A percentile compares a stretch with the other conserved stretches of the same genome.
These are phyloP conservation scores for Ophiocytium majus DNA, from an alignment of 352 stramenopile species.

Conservation along the genomic window DNA sequence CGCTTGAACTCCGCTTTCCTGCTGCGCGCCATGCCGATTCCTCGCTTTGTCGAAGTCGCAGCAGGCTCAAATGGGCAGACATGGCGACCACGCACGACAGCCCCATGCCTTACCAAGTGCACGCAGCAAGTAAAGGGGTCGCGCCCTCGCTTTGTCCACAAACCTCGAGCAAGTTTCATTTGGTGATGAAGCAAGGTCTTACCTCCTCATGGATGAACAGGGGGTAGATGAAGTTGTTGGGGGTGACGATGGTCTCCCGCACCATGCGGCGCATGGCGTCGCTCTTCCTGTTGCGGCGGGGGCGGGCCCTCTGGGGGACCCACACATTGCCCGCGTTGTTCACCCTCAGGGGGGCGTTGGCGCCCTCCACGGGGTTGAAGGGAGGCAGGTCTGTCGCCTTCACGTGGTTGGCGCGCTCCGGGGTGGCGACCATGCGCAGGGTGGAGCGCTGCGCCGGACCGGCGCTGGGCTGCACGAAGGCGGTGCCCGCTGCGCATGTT, in stretches of 20 bases:
- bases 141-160: too few species aligned
- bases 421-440: background rate
- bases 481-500: background rate
- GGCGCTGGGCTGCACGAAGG: constrained; percentile 7
- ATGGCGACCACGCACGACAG: too few species aligned
- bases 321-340: constrained; percentile 53
- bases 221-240: constrained; percentile 81
- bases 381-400: background rate
- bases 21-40: too few species aligned
- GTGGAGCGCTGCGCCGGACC: background rate
- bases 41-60: too few species aligned
- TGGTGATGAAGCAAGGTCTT: too few species aligned
- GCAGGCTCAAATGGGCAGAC: too few species aligned
- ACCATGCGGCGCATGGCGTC: constrained; percentile 74
- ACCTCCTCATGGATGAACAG: constrained; percentile 82
- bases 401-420: constrained; percentile 6
- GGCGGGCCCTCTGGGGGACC: constrained; percentile 63
- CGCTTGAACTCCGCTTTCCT: too few species aligned
- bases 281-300: constrained; percentile 77
- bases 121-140: too few species aligned
- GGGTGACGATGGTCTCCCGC: constrained; percentile 77
- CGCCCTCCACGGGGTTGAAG: constrained; percentile 38
- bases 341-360: constrained; percentile 38
- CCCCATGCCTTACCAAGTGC: too few species aligned
- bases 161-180: too few species aligned